phyloP scores from a whole-genome alignment of 768 basidiomycete species.

The Mycena chlorophos region DNA sequence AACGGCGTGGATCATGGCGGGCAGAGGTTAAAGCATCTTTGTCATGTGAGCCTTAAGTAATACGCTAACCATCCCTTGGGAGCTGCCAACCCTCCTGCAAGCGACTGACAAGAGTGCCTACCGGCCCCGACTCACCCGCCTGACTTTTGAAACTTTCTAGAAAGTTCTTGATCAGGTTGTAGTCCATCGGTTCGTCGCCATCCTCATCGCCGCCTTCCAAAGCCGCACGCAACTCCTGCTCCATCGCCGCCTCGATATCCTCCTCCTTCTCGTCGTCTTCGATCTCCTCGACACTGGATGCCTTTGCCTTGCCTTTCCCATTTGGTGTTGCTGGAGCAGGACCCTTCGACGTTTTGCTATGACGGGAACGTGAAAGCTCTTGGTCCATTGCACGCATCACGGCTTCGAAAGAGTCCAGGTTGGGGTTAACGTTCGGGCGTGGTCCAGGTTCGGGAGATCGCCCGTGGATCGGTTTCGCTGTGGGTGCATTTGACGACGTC shows the following conservation, averaged over 20 bases:
- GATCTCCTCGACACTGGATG: slow-evolving; percentile 28
- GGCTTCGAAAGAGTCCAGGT: slow-evolving; percentile 89
- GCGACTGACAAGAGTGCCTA: slow-evolving; percentile 84
- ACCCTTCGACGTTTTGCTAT: slow-evolving; percentile 23
- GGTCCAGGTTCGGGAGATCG: slow-evolving; percentile 34
- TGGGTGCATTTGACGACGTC: slow-evolving; percentile 3
- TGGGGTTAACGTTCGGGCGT: slow-evolving; percentile 55
- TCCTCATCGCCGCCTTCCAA: slow-evolving; percentile 59
- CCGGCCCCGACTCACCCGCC: slow-evolving; percentile 85
- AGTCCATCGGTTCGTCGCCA: slow-evolving; percentile 63
- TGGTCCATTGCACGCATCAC: slow-evolving; percentile 96
- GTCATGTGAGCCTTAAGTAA: not conserved
- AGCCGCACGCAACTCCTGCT: slow-evolving; percentile 73
- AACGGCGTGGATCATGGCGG: slow-evolving; percentile 80
- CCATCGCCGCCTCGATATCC: slow-evolving; percentile 86
- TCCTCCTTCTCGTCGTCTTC: slow-evolving; percentile 51
- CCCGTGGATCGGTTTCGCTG: slow-evolving; percentile 11
- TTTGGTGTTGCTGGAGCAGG: slow-evolving; percentile 21
- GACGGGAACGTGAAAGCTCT: slow-evolving; percentile 59
- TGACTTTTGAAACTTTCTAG: slow-evolving; percentile 95
- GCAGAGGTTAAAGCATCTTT: not conserved
- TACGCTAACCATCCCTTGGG: slow-evolving; percentile 63
- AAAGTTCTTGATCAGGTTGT: slow-evolving; percentile 94
- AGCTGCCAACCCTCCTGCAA: slow-evolving; percentile 74
- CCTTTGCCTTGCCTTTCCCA: slow-evolving; percentile 51